Percentiles rank a stretch among this genome's conserved stretches.
These are phyloP conservation scores for Borealophlyctis nickersoniae DNA, from an alignment of 192 early-diverging fungal species.

Conservation along the genomic window DNA sequence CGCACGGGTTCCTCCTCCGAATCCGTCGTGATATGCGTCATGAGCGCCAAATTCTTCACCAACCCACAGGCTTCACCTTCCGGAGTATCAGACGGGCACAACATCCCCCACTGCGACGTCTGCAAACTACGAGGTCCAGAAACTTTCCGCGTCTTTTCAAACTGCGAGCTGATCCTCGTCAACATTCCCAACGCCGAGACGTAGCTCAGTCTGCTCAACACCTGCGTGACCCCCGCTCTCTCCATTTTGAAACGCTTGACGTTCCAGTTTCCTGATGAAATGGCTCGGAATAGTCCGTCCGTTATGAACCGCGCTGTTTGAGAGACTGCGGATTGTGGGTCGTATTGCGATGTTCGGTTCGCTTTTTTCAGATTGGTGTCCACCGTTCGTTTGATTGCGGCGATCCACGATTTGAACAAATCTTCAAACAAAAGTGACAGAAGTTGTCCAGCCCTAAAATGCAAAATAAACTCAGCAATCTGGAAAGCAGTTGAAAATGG, in stretches of 20 bases:
- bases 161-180: conserved; percentile 93
- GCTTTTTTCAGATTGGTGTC: conserved; percentile 88
- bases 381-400: conserved; percentile 81
- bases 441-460: conserved; percentile 81
- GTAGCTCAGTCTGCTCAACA: conserved; percentile 87
- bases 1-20: conserved; percentile 79
- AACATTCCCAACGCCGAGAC: conserved; percentile 96
- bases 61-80: conserved; percentile 98
- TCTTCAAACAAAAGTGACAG: conserved; percentile 95
- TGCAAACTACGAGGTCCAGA: conserved; percentile 88
- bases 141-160: conserved; percentile 98
- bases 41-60: conserved; percentile 95
- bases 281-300: conserved; percentile 84
- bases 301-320: conserved; percentile 73
- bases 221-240: conserved; percentile 94
- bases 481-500: conserved; percentile 1
- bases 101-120: conserved; percentile 96
- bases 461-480: no score
- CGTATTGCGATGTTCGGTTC: conserved; percentile 83
- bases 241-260: conserved; percentile 99
- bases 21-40: conserved; percentile 98
- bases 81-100: conserved; percentile 95
- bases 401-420: conserved; percentile 91
- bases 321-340: conserved; percentile 56
- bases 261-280: conserved; percentile 97